These are phyloP conservation scores for Amaranthus hypochondriacus DNA, from an alignment of 148 eudicot species.

Conservation along the genomic window DNA sequence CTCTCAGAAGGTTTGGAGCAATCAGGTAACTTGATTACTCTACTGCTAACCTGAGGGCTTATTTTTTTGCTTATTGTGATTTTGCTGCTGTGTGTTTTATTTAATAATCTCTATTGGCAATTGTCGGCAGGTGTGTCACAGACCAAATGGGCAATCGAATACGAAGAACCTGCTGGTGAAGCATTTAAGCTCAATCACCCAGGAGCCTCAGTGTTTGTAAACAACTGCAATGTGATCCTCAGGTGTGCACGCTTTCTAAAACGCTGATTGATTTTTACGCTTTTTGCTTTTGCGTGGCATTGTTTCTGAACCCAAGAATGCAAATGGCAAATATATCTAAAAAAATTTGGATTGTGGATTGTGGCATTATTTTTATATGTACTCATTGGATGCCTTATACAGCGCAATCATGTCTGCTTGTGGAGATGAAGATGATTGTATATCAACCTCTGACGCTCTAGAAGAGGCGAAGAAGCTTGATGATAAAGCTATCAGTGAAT, in stretches of 20 bases:
- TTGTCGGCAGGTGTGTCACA: conserved; percentile 53
- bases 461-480: conserved; percentile 66
- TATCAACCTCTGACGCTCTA: conserved; percentile 78
- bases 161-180: conserved; percentile 95
- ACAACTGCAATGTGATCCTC: conserved; percentile 92
- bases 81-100: neutral
- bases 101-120: conserved; percentile 8
- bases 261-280: neutral
- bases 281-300: neutral
- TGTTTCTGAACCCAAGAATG: no score
- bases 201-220: conserved; percentile 55
- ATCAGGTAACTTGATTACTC: no score
- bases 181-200: conserved; percentile 91
- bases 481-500: conserved; percentile 42
- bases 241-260: conserved; percentile 37
- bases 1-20: no score
- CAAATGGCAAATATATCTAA: neutral
- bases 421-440: conserved; percentile 75
- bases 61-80: no score
- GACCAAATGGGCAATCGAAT: conserved; percentile 99
- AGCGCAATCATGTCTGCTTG: conserved; percentile 80
- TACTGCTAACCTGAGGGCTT: no score
- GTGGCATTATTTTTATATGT: conserved; percentile 8
- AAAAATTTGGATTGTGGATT: neutral
- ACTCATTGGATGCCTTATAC: conserved; percentile 14